These are phyloP conservation scores for Aspergillus aculeatus DNA, from an alignment of 2,329 filamentous ascomycete genomes.

Conservation along the genomic window DNA sequence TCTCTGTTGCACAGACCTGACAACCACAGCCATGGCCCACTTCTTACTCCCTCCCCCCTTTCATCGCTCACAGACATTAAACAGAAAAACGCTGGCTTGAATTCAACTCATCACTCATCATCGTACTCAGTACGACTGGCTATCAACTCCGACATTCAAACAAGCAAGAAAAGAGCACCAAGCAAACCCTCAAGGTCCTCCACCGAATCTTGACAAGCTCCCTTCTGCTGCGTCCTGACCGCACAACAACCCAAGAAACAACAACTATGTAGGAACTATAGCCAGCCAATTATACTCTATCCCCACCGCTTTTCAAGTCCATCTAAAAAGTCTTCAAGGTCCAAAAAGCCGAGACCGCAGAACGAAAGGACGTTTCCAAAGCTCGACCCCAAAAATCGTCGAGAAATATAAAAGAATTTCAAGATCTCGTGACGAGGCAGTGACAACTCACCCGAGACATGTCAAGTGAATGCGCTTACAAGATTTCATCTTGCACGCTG, in stretches of 20 bases:
- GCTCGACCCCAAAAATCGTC: not conserved
- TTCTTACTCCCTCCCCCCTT: not conserved
- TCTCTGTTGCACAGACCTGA: not conserved
- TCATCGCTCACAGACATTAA: not conserved
- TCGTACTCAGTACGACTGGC: not conserved
- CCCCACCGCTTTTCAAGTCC: not conserved
- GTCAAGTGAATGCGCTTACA: not conserved
- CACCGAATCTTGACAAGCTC: not conserved
- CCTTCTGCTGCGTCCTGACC: not conserved
- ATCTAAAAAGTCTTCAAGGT: not conserved
- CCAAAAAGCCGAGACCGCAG: not conserved
- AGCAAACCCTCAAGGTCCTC: not conserved
- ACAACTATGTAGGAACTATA: not conserved
- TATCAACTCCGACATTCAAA: not conserved
- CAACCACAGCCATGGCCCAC: not conserved
- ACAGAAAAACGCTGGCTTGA: not conserved
- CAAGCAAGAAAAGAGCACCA: not conserved
- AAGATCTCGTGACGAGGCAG: not conserved
- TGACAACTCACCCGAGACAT: not conserved
- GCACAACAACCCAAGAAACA: not conserved
- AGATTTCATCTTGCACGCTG: slow-evolving; percentile 33
- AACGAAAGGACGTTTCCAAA: not conserved
- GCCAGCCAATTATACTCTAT: not conserved
- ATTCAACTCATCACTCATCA: not conserved
- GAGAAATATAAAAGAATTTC: not conserved